Base-by-base conservation (phyloP, 164 flowering plant species). In the Macadamia integrifolia region DNA sequence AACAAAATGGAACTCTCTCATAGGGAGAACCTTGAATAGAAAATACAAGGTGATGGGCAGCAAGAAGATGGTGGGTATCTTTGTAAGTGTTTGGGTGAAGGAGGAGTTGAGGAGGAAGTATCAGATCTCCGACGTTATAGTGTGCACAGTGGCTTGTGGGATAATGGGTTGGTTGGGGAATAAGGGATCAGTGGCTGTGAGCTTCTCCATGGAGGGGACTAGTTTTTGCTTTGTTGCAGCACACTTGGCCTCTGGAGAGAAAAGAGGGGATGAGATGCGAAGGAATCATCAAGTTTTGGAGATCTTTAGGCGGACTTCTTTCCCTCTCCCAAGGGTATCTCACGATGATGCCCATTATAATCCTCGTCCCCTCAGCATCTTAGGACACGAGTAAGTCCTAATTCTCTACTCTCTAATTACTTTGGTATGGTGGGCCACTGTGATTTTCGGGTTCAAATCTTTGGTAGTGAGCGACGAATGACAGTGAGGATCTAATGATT, bases 371-470 rank as follows among this genome's bases (percentile, higher is more conserved):
- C 85, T 79, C 29, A 83, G 89, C 66, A 87, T 90, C 74, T 74
- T 88, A 68, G 92, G 87, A 66, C 93, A 88, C 61, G 92, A 90
- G 97, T 90, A 85, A 83, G 90, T 79, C n/a, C n/a, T n/a, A n/a
- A n/a, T n/a, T 17, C 32, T 46, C 31, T 28, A 60, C 2, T 12
- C 62, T 60, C 46, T 9, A n/a, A n/a, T n/a, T n/a, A n/a, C n/a
- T n/a, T n/a, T n/a, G n/a, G n/a, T n/a, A n/a, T n/a, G n/a, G n/a
- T n/a, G n/a, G n/a, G n/a, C n/a, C n/a, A n/a, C n/a, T n/a, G n/a
- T n/a, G n/a, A n/a, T n/a, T n/a, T n/a, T n/a, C n/a, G n/a, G n/a
- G n/a, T n/a, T n/a, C n/a, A n/a, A n/a, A n/a, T n/a, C n/a, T n/a
- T n/a, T n/a, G n/a, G n/a, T n/a, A n/a, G n/a, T n/a, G n/a, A n/a